Percentiles rank a stretch among this genome's conserved stretches.
Evolutionary conservation across 345 rosid genomes (phyloP).

Genomic region (Lepidium didymum): DNA sequence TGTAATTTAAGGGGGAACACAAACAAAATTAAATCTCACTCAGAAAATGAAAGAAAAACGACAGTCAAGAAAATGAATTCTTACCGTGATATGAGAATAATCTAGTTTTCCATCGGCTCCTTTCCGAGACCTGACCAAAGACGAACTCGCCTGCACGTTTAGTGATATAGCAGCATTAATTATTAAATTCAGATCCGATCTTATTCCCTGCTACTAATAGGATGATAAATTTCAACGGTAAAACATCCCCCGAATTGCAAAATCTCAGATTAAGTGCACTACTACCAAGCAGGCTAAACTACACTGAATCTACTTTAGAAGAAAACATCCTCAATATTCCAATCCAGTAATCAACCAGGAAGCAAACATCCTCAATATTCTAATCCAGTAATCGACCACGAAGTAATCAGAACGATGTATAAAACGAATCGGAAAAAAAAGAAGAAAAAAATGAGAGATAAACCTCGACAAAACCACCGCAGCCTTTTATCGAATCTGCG

Average conservation of each 20-base stretch:
- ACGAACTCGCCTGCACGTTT: constrained; percentile 69
- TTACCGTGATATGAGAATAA: constrained; percentile 76
- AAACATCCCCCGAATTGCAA: neutral
- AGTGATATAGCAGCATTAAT: neutral
- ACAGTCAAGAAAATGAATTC: neutral
- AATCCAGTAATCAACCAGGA: neutral
- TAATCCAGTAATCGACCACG: neutral
- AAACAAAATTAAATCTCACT: neutral
- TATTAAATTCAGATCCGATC: constrained; percentile 32
- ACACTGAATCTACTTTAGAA: constrained; percentile 10
- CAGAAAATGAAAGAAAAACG: neutral
- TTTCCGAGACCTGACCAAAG: constrained; percentile 71
- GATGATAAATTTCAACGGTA: neutral
- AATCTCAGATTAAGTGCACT: constrained; percentile 6
- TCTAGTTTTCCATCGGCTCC: constrained; percentile 57
- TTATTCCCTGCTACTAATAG: neutral
- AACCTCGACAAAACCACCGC: constrained; percentile 96
- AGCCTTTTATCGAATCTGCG: constrained; percentile 81
- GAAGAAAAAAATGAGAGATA: constrained; percentile 4
- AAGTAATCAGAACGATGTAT: neutral
- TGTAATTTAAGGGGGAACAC: neutral
- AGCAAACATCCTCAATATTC: neutral
- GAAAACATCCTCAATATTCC: neutral
- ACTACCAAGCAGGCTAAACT: neutral
- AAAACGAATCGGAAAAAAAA: constrained; percentile 9